Evolutionary conservation across 805 yeast species (phyloP).

Genomic region (Starmera amethionina): DNA sequence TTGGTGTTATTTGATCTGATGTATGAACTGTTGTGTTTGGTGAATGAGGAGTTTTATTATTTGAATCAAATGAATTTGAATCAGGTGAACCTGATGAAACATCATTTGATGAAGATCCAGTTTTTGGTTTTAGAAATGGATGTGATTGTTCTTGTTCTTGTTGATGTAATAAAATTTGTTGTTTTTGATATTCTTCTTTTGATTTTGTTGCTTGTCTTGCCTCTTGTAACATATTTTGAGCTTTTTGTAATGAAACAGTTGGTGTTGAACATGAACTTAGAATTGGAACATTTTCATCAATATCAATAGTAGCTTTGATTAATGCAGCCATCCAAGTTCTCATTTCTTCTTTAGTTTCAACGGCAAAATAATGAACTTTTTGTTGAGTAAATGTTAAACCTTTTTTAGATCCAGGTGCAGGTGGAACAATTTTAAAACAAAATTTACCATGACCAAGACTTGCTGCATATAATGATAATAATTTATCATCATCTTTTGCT

Average conservation of each 20-base stretch:
- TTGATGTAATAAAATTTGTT: slow-evolving; percentile 19
- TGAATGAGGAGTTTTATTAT: slow-evolving; percentile 14
- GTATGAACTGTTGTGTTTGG: slow-evolving; percentile 30
- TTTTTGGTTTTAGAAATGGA: slow-evolving; percentile 4
- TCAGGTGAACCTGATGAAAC: slow-evolving; percentile 20
- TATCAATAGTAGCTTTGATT: slow-evolving; percentile 91
- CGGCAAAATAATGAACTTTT: slow-evolving; percentile 92
- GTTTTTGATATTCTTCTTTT: slow-evolving; percentile 33
- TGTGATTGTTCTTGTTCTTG: slow-evolving; percentile 13
- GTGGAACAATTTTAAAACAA: slow-evolving; percentile 90
- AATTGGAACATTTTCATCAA: slow-evolving; percentile 88
- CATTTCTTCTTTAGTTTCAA: slow-evolving; percentile 86
- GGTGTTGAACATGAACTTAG: slow-evolving; percentile 91
- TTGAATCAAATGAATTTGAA: slow-evolving; percentile 19
- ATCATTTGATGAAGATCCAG: slow-evolving; percentile 13
- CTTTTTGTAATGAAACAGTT: slow-evolving; percentile 80
- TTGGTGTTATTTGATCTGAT: slow-evolving; percentile 22
- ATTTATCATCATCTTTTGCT: slow-evolving; percentile 72
- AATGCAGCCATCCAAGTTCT: slow-evolving; percentile 90
- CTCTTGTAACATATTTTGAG: slow-evolving; percentile 75
- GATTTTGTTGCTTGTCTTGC: slow-evolving; percentile 66
- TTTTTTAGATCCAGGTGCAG: slow-evolving; percentile 93
- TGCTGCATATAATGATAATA: slow-evolving; percentile 82
- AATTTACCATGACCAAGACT: slow-evolving; percentile 90
- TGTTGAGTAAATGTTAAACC: slow-evolving; percentile 96